These are phyloP conservation scores for Medicago ruthenica DNA, from an alignment of 306 rosid species.

Conservation along the genomic window DNA sequence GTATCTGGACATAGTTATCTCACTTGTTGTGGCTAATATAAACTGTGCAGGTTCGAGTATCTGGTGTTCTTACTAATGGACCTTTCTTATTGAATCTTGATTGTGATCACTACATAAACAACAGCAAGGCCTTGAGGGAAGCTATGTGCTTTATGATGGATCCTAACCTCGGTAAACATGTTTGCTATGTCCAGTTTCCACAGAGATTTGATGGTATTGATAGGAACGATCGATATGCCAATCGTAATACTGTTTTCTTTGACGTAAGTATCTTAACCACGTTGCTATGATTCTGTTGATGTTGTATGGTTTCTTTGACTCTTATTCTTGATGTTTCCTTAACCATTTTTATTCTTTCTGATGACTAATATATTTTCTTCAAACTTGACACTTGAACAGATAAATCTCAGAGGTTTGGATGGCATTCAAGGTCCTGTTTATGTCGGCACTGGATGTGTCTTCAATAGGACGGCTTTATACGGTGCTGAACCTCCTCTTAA, in stretches of 20 bases:
- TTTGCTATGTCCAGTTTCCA: slow-evolving; percentile 96
- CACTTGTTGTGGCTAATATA: slow-evolving; percentile 6
- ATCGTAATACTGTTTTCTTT: slow-evolving; percentile 96
- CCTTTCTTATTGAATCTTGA: slow-evolving; percentile 97
- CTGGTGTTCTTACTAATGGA: slow-evolving; percentile 96
- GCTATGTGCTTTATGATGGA: slow-evolving; percentile 99
- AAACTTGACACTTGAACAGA: slow-evolving; percentile 53
- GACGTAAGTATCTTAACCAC: slow-evolving; percentile 66
- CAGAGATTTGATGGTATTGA: slow-evolving; percentile 99
- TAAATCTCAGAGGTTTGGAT: slow-evolving; percentile 96
- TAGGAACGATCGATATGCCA: slow-evolving; percentile 92
- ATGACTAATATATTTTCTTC: slow-evolving; percentile 3
- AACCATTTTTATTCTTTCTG: background rate
- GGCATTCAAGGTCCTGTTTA: slow-evolving; percentile 99
- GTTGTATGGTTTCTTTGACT: slow-evolving; percentile 6
- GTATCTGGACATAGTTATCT: background rate
- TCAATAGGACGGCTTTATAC: slow-evolving; percentile 90
- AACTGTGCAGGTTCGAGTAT: slow-evolving; percentile 83
- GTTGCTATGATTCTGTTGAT: slow-evolving; percentile 7
- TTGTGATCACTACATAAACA: slow-evolving; percentile 98
- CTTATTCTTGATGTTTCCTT: background rate
- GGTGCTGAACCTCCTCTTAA: slow-evolving; percentile 95
- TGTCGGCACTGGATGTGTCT: slow-evolving; percentile 98
- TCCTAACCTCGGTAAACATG: slow-evolving; percentile 91
- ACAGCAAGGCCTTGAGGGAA: slow-evolving; percentile 96